phyloP scores from a whole-genome alignment of 2,329 filamentous ascomycete genomes.

The Westerdykella ornata region DNA sequence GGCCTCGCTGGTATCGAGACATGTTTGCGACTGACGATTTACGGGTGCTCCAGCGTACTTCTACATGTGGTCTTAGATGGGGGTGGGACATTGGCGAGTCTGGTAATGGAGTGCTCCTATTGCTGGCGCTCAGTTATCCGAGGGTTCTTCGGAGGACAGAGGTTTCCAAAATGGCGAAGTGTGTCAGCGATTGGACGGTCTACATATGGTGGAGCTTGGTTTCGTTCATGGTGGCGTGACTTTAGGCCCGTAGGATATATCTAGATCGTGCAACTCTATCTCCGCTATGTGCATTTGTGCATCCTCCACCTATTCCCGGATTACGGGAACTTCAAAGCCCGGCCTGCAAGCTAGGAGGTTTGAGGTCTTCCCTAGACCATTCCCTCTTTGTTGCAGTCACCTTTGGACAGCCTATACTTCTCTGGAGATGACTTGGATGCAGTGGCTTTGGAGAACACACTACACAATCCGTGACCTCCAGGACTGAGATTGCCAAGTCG shows the following conservation, averaged over 20 bases:
- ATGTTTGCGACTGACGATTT: slow-evolving; percentile 17
- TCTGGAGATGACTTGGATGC: no score
- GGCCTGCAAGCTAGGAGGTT: no score
- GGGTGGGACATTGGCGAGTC: slow-evolving; percentile 31
- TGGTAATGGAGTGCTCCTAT: slow-evolving; percentile 32
- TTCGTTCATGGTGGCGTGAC: slow-evolving; percentile 25
- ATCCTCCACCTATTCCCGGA: no score
- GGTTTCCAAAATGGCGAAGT: slow-evolving; percentile 38
- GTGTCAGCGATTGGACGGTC: slow-evolving; percentile 34
- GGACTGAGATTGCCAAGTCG: no score
- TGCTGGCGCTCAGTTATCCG: slow-evolving; percentile 33
- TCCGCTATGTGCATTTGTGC: background rate
- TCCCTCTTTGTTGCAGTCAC: no score
- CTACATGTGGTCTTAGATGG: slow-evolving; percentile 28
- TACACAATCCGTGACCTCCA: no score
- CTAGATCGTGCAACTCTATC: background rate
- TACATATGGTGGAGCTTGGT: slow-evolving; percentile 34
- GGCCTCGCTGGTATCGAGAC: slow-evolving; percentile 3
- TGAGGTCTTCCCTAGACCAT: no score
- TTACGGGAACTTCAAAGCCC: no score
- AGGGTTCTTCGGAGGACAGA: slow-evolving; percentile 30
- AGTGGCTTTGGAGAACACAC: no score
- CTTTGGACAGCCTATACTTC: no score
- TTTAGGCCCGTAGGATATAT: slow-evolving; percentile 29
- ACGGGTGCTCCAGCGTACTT: slow-evolving; percentile 24